These are phyloP conservation scores for Pseudogymnoascus verrucosus DNA, from an alignment of 2,329 filamentous ascomycete species.

Conservation along the genomic window DNA sequence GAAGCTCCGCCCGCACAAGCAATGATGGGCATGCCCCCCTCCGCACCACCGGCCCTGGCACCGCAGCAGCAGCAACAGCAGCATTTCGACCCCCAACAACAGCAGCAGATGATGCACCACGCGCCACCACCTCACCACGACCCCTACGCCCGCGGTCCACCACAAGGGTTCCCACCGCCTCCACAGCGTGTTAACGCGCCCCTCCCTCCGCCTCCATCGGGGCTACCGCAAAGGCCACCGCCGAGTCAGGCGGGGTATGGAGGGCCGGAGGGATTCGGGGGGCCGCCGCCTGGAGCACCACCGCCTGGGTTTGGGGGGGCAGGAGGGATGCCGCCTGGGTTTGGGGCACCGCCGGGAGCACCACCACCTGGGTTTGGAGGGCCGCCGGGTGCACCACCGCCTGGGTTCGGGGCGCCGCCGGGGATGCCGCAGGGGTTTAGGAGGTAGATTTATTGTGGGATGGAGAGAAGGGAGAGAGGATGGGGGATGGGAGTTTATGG, in stretches of 20 bases:
- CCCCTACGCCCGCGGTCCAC: constrained; percentile 8
- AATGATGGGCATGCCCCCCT: constrained; percentile 33
- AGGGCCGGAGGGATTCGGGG: constrained; percentile 48
- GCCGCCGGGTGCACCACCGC: neutral
- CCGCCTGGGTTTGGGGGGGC: constrained; percentile 39
- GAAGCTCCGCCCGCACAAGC: constrained; percentile 36
- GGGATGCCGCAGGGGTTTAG: constrained; percentile 15
- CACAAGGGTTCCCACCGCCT: constrained; percentile 27
- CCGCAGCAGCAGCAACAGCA: constrained; percentile 25
- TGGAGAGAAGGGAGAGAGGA: neutral
- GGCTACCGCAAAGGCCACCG: constrained; percentile 58
- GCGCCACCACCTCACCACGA: constrained; percentile 11
- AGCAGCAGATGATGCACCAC: constrained; percentile 17
- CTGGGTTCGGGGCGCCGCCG: neutral
- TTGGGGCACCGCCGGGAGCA: constrained; percentile 15
- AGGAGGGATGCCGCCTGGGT: constrained; percentile 25
- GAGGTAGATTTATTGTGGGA: neutral
- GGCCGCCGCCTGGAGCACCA: constrained; percentile 25
- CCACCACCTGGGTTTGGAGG: constrained; percentile 4
- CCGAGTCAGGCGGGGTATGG: constrained; percentile 61
- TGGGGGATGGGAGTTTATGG: neutral
- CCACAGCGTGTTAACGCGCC: constrained; percentile 38
- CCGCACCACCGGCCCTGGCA: constrained; percentile 34
- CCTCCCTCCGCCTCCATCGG: constrained; percentile 47
- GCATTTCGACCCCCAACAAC: constrained; percentile 20